Base-by-base conservation (phyloP, 75 land plant species). In the Selaginella tamariscina region DNA sequence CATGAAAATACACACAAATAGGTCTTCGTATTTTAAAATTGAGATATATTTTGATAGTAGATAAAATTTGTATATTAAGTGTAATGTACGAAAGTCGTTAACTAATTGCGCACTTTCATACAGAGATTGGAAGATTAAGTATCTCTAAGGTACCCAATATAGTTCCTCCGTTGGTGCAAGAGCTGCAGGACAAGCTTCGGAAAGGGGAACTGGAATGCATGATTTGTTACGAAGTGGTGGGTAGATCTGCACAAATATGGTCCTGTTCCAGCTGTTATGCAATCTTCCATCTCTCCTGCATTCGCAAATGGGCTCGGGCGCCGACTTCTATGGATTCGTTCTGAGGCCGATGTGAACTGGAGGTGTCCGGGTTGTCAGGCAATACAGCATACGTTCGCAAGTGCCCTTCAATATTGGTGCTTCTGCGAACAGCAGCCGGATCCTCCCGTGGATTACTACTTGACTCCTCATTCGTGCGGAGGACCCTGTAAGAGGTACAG, bases 401-500 rank as follows among this genome's bases (percentile, higher is more conserved):
- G 79, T 55, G 87, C 90, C 32, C 79, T 95, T 32, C 73, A 66
- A 30, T 95, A 95, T 71, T 75, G 72, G 54, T 95, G 99, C 65
- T 95, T 90, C 68, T 95, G 99, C 71, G 85, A 89, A 0, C 83
- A 86, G 68, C 69, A 87, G 70, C 56, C 59, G 2, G 85, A 95
- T 33, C 99, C 96, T 1, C 78, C 90, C 5, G 77, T 82, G 29
- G 96, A 95, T 54, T 70, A 80, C 56, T 95, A 90, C 67, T 71
- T 95, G 54, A 91, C 89, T 5, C 99, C 99, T 0, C 99, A 95
- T 74, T 91, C 97, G 0, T 95, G 99, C 73, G 99, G 99, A 1
- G 99, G 89, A 62, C 83, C 99, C 1, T 95, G 99, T 74, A 82
- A 88, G 39, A 90, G 82, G n/a, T n/a, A n/a, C n/a, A n/a, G n/a